These are phyloP conservation scores for Solanum lycopersicoides DNA, from an alignment of 257 asterid genomes.

Conservation along the genomic window DNA sequence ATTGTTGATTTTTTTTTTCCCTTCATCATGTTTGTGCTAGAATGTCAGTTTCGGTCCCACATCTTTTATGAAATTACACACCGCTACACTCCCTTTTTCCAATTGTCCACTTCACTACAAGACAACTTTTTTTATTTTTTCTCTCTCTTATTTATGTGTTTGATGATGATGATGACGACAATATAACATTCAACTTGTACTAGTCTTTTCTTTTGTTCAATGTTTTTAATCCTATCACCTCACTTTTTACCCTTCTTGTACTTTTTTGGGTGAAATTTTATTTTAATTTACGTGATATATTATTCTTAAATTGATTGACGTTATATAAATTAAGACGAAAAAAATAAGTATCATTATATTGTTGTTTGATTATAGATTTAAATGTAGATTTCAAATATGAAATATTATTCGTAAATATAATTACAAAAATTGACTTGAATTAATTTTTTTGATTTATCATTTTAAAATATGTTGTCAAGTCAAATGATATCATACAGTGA, in stretches of 20 bases:
- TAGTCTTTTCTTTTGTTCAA: neutral
- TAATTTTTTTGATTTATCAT: no score
- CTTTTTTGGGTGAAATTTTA: neutral
- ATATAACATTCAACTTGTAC: constrained; percentile 13
- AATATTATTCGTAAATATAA: no score
- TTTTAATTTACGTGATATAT: neutral
- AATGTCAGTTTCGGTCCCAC: constrained; percentile 27
- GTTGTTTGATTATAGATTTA: no score
- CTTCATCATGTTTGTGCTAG: constrained; percentile 1
- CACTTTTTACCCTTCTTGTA: neutral
- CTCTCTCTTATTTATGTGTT: neutral
- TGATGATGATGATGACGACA: constrained; percentile 20
- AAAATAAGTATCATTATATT: no score
- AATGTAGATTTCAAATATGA: no score
- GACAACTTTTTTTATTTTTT: constrained; percentile 13
- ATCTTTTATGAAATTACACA: constrained; percentile 17
- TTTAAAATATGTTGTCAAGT: neutral
- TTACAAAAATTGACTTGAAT: no score
- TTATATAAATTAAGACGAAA: neutral
- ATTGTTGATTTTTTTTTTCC: constrained; percentile 13
- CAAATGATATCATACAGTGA: neutral
- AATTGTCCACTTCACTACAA: constrained; percentile 14
- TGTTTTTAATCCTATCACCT: constrained; percentile 2
- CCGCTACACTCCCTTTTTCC: constrained; percentile 15
- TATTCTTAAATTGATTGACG: no score